Base-by-base conservation (phyloP, 2,329 filamentous ascomycete genomes). In the Fusarium sp. region DNA sequence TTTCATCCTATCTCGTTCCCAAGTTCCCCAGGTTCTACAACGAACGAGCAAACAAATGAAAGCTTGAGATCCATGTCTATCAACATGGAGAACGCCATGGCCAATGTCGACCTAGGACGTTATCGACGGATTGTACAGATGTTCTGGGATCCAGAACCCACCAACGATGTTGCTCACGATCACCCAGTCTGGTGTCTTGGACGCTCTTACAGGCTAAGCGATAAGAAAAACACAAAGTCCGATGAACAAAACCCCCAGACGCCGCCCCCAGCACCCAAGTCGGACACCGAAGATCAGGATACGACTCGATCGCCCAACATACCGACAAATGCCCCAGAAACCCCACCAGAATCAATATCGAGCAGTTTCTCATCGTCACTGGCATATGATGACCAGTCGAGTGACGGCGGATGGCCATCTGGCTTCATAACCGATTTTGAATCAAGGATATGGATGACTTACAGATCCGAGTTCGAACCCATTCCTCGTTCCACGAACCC, bases 401-500 rank as follows among this genome's bases (percentile, higher is more conserved):
- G 82, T 24, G 85, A 85, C 67, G 84, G 85, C 20, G 91, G 92
- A 65, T 99, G 96, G 96, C 96, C 96, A 15, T 84, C 88, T 15
- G 87, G 90, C 9, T 99, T 99, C 78, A 85, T 98, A 38, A 92
- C 95, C 68, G 96, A 99, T 81, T 97, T 98, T 78, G 95, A 97
- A 80, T 95, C 95, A 10, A 90, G 91, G 69, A 90, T 98, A 81
- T 98, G 96, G 95, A 93, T 99, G 88, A 98, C 95, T 15, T 99
- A 99, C 79, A 91, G 96, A 57, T 96, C 92, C 31, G 92, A 92
- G 75, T 99, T 99, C 80, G 86, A 91, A 15, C 87, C 91, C 2
- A 99, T 99, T 79, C 88, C 93, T 24, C 93, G 91, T 80, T 95
- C 93, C 8, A 86, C 88, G 60, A 92, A 95, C 74, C 91, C 93